A percentile compares a stretch with the other conserved stretches of the same genome.
Evolutionary conservation across 305 asterid species (phyloP).

Genomic region (Ilex paraguariensis): DNA sequence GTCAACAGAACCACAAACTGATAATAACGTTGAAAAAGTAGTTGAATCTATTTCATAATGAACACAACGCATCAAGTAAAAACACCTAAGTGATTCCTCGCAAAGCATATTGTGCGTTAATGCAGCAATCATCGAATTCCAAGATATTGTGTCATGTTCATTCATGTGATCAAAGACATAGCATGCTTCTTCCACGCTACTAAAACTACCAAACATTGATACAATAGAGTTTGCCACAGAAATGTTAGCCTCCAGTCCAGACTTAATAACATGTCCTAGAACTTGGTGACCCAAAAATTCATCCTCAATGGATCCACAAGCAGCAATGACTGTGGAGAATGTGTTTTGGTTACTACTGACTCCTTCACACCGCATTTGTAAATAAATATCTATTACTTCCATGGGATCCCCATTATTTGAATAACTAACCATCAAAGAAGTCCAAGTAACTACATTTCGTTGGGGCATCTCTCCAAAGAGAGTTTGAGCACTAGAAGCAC

Average conservation of each 20-base stretch:
- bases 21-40: constrained; percentile 58
- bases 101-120: constrained; percentile 41
- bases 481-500: constrained; percentile 37
- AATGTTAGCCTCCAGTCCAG: constrained; percentile 53
- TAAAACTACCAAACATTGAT: constrained; percentile 53
- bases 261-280: constrained; percentile 62
- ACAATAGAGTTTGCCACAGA: constrained; percentile 77
- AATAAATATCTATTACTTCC: constrained; percentile 44
- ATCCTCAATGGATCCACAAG: constrained; percentile 68
- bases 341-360: constrained; percentile 61
- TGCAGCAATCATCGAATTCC: constrained; percentile 82
- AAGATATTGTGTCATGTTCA: constrained; percentile 60
- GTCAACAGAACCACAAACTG: constrained; percentile 44
- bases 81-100: constrained; percentile 45
- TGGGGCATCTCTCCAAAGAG: constrained; percentile 68
- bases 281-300: constrained; percentile 72
- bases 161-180: constrained; percentile 52
- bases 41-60: constrained; percentile 54
- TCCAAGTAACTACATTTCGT: constrained; percentile 88
- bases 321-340: constrained; percentile 58
- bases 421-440: constrained; percentile 73
- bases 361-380: constrained; percentile 54
- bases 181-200: constrained; percentile 38
- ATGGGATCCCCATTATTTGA: constrained; percentile 40
- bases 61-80: constrained; percentile 57